Percentiles rank a stretch among this genome's conserved stretches.
phyloP scores from a whole-genome alignment of 257 asterid species.

The Solanum pennellii region DNA sequence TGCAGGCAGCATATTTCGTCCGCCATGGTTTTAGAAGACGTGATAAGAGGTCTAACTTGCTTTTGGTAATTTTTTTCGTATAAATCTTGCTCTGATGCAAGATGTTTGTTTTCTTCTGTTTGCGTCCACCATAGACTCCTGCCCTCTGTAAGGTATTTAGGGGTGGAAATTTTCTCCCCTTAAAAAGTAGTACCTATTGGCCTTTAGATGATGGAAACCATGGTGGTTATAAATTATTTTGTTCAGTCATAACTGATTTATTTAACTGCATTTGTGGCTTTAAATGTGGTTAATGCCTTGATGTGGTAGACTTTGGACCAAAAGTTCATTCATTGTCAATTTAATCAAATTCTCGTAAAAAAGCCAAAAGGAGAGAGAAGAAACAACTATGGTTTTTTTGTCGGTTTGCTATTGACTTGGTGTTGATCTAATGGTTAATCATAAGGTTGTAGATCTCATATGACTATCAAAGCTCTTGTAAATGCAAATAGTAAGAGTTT shows the following conservation, averaged over 20 bases:
- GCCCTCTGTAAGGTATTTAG: background rate
- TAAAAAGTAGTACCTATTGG: background rate
- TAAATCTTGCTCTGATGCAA: background rate
- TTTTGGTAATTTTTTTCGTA: conserved; percentile 7
- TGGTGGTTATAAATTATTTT: background rate
- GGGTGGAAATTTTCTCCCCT: background rate
- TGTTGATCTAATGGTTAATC: background rate
- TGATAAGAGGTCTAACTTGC: conserved; percentile 26
- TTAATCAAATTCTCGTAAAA: background rate
- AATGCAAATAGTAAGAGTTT: background rate
- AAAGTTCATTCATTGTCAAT: background rate
- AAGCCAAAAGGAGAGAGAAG: background rate
- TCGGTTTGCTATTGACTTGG: background rate
- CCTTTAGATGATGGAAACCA: background rate
- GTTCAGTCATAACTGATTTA: background rate
- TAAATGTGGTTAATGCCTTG: background rate
- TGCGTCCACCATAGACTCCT: background rate
- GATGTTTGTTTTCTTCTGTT: background rate
- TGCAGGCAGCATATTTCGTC: conserved; percentile 27
- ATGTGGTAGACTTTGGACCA: background rate
- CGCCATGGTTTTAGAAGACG: conserved; percentile 16
- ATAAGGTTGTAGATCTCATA: background rate
- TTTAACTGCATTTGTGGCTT: background rate
- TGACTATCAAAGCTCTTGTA: background rate
- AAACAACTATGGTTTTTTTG: background rate